These are phyloP conservation scores for Capsicum rhomboideum DNA, from an alignment of 257 asterid genomes.

Conservation along the genomic window DNA sequence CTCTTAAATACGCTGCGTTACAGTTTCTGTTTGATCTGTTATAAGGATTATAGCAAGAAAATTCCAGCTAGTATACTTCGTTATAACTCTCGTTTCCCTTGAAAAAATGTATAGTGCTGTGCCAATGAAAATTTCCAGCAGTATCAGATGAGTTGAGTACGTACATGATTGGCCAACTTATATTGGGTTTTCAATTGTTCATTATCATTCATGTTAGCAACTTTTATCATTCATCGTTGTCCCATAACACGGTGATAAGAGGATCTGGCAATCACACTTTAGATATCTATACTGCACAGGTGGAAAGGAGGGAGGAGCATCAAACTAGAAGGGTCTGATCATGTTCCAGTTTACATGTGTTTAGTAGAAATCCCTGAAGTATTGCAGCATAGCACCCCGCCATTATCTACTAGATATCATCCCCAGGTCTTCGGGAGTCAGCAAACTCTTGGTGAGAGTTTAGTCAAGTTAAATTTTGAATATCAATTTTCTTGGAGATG, in stretches of 20 bases:
- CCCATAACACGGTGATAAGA: background rate
- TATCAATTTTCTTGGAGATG: background rate
- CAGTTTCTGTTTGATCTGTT: background rate
- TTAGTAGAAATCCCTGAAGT: conserved; percentile 54
- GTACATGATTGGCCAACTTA: background rate
- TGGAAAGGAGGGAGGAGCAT: conserved; percentile 57
- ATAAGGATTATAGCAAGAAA: background rate
- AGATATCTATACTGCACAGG: conserved; percentile 16
- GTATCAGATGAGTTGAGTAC: background rate
- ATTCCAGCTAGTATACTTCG: background rate
- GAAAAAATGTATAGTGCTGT: background rate
- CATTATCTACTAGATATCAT: conserved; percentile 77
- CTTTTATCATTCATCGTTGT: background rate
- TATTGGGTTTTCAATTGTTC: background rate
- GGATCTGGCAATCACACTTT: background rate
- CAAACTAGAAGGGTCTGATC: conserved; percentile 95
- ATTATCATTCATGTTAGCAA: background rate
- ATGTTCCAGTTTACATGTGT: conserved; percentile 70
- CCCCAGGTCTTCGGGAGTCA: conserved; percentile 87
- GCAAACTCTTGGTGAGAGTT: conserved; percentile 73
- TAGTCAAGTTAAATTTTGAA: background rate
- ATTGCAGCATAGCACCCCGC: conserved; percentile 64
- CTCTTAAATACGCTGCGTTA: background rate
- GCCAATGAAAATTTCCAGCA: background rate
- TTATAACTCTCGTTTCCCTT: background rate